Evolutionary conservation across 768 basidiomycete genomes (phyloP), one percentile per base, ranked within the genome.

Genomic region (Galerina sulciceps): DNA sequence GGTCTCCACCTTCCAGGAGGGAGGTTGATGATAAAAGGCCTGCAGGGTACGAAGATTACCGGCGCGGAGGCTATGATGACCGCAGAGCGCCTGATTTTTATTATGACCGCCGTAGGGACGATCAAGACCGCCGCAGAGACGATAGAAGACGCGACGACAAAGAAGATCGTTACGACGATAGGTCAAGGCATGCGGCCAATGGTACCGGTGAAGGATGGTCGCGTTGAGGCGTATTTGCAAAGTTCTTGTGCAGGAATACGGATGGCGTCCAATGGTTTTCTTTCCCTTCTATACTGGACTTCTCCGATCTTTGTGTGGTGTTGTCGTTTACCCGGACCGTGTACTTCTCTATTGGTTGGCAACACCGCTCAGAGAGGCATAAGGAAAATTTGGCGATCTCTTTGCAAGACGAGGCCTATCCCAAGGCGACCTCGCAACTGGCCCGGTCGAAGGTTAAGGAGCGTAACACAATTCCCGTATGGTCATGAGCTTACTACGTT

Each of bases 31-130:
- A 92, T 77, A 86, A 82, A 84, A 88, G 89, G 83, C 85, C 89
- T 86, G 88, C 89, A 87, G 90, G 90, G 87, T 91, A 92, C 87
- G 91, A 93, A 85, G 89, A 91, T 85, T 81, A 86, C 76, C 87
- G 91, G 75, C 88, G 91, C 76, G 90, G 89, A 70, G 86, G 85
- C 70, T 85, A 87, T 85, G 89, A 90, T 86, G 87, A 87, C 75
- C 89, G 85, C 79, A 87, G 85, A 86, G 83, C 78, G 73, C 89
- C 89, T 87, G 88, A 91, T 83, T 84, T 84, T 81, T 86, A 89
- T 87, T 87, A 88, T 88, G 90, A 91, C 75, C 90, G 91, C 71
- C 88, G 89, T 79, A 89, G 89, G 87, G 90, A 92, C 74, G 88
- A 90, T 72, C 60, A 70, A 63, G 85, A 88, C 67, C 78, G 78